Evolutionary conservation across 2,329 filamentous ascomycete species (phyloP), one percentile per base, ranked within the genome.

Genomic region (Endoconidiophora laricicola): DNA sequence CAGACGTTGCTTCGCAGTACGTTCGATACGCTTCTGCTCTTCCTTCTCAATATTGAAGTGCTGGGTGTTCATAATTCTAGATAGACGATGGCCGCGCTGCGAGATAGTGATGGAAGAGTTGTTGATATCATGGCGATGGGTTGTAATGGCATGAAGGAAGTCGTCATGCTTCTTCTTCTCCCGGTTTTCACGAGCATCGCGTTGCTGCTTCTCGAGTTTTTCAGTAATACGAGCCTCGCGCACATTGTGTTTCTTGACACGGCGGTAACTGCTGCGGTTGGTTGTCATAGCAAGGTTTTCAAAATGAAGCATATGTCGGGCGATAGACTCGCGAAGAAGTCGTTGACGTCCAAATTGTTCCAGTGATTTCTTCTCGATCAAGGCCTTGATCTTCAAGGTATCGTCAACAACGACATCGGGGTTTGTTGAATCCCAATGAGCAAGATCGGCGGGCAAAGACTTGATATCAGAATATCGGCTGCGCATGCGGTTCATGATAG

Each of bases 21-120:
- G 78, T 69, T 98, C 91, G 57, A 98, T 84, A 55, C 91, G 85
- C 71, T 94, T 96, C 74, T 96, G 90, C 68, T 98, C 91, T 71
- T 98, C 91, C 69, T 94, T 94, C 65, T 98, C 91, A 63, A 98
- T 96, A 63, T 90, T 86, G 66, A 88, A 84, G 65, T 98, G 91
- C 54, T 94, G 88, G 52, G 74, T 68, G 56, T 84, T 75, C 86
- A 96, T 95, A 65, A 88, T 76, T 52, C 86, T 83, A 57, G 87
- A 86, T 48, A 96, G 75, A 68, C 93, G 95, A 64, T 85, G 78
- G 56, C 82, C 76, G 60, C 91, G 88, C 60, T 71, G 75, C 57
- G 77, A 79, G 62, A 88, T 82, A 56, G 74, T 70, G 44, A 70
- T 64, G 26, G 80, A 82, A 45, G 76, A 74, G 53, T 78, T 79